phyloP scores from a whole-genome alignment of 805 yeast species.

The Wickerhamiella parazyma region DNA sequence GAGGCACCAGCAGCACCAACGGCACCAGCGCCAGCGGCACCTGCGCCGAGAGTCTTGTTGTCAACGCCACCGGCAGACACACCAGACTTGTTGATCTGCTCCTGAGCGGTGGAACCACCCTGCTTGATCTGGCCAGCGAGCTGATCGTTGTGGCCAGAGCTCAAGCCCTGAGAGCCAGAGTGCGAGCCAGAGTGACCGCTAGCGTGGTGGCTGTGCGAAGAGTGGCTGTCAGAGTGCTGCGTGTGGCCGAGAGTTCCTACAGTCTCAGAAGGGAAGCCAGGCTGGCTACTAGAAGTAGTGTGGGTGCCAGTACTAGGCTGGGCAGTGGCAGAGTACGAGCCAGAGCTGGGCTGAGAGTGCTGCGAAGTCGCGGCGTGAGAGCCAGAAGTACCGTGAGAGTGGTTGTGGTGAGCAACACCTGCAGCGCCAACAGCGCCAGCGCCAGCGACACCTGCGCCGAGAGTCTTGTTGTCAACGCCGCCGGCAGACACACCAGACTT shows the following conservation, averaged over 20 bases:
- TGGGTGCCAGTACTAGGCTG: neutral
- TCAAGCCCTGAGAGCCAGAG: no score
- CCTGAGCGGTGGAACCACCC: conserved; percentile 1
- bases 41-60: conserved; percentile 1
- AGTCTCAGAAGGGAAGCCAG: neutral
- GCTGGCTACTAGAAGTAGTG: neutral
- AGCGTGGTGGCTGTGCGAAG: neutral
- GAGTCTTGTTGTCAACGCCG: neutral
- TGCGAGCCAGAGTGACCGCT: no score
- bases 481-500: conserved; percentile 1
- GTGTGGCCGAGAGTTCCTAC: neutral
- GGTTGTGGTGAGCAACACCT: neutral
- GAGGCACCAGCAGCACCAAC: conserved; percentile 4
- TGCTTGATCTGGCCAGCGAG: neutral
- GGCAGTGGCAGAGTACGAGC: neutral
- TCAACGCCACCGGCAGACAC: neutral
- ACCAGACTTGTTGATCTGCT: neutral
- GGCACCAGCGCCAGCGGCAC: conserved; percentile 8
- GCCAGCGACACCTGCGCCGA: neutral
- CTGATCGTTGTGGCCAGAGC: neutral
- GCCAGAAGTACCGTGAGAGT: neutral
- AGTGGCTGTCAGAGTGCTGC: neutral
- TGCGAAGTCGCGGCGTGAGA: neutral
- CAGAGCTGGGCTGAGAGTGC: neutral
- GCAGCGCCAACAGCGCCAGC: neutral